These are phyloP conservation scores for Hymenoscyphus infarciens DNA, from an alignment of 2,329 filamentous ascomycete genomes.

Conservation along the genomic window DNA sequence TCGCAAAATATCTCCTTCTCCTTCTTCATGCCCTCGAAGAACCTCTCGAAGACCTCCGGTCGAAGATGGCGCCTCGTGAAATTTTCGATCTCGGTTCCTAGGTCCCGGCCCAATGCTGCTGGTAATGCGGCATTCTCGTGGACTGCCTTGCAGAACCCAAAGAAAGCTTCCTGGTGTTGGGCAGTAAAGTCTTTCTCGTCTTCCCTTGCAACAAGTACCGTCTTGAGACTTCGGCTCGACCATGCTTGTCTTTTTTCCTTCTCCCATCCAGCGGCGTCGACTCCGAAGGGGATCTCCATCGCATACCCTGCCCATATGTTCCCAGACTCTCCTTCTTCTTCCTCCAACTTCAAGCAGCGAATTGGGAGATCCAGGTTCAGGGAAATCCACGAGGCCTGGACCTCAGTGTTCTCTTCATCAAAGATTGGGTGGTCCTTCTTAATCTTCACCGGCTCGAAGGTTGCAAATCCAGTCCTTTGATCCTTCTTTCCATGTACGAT, in stretches of 20 bases:
- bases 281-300: background rate
- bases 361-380: too few relatives aligned
- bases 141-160: background rate
- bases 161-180: background rate
- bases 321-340: background rate
- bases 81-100: background rate
- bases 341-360: too few relatives aligned
- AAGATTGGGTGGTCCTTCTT: too few relatives aligned
- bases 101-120: background rate
- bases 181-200: background rate
- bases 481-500: too few relatives aligned
- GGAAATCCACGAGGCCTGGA: too few relatives aligned
- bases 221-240: background rate
- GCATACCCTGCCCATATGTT: background rate
- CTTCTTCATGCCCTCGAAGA: background rate
- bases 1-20: background rate
- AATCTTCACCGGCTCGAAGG: too few relatives aligned
- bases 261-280: background rate
- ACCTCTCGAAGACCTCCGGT: background rate
- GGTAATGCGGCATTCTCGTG: background rate
- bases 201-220: background rate
- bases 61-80: background rate
- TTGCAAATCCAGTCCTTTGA: too few relatives aligned
- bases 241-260: background rate
- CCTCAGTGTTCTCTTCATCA: too few relatives aligned